Percentiles rank a stretch among this genome's conserved stretches.
phyloP scores from a whole-genome alignment of 805 yeast genomes.

The Yamadazyma akitaensis region DNA sequence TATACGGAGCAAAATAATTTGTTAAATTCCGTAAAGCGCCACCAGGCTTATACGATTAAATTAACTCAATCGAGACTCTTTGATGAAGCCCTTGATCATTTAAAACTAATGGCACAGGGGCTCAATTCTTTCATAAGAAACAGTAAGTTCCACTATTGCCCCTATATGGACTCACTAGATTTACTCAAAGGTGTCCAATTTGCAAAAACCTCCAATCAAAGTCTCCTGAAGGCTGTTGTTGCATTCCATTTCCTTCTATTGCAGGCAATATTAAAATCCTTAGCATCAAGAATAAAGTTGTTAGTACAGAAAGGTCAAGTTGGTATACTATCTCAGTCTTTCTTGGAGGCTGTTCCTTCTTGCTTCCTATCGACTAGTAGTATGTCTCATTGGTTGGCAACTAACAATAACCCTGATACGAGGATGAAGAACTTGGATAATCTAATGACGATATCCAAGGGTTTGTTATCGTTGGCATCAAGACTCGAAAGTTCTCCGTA shows the following conservation, averaged over 20 bases:
- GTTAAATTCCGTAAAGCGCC: slow-evolving; percentile 19
- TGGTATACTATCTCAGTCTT: slow-evolving; percentile 6
- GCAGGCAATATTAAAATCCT: slow-evolving; percentile 20
- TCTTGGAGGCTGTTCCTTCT: slow-evolving; percentile 15
- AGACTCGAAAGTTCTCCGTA: background rate
- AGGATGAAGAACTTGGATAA: slow-evolving; percentile 19
- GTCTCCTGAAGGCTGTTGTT: slow-evolving; percentile 13
- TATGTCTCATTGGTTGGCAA: slow-evolving; percentile 22
- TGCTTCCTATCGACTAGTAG: slow-evolving; percentile 18
- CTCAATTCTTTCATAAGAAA: background rate
- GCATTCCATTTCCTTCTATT: slow-evolving; percentile 29
- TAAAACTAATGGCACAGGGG: slow-evolving; percentile 7
- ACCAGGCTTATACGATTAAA: slow-evolving; percentile 26
- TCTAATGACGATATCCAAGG: slow-evolving; percentile 22
- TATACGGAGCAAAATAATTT: background rate
- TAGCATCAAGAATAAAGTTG: slow-evolving; percentile 1
- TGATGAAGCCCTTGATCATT: slow-evolving; percentile 15
- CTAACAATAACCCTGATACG: slow-evolving; percentile 8
- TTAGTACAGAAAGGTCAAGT: background rate
- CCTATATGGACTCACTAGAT: background rate
- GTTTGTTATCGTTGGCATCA: slow-evolving; percentile 21
- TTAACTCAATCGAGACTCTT: slow-evolving; percentile 6
- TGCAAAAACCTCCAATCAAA: background rate
- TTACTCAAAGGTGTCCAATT: background rate
- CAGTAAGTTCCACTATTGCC: background rate